Conservation (phyloP, 257 asterid species). For the Forsythia viridissima region DNA sequence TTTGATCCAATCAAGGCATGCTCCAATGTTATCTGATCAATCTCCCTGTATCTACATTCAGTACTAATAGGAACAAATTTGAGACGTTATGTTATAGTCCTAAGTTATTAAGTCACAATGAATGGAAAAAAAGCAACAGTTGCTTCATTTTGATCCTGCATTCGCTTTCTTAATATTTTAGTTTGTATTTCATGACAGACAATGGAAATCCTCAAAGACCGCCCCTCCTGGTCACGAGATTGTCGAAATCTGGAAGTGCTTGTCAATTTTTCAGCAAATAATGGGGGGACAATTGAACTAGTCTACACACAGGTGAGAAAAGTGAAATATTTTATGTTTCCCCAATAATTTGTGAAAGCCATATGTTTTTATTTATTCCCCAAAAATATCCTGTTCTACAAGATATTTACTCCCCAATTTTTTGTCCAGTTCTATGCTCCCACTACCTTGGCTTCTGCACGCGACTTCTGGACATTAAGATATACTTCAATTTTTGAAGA, state of each 20-base stretch:
- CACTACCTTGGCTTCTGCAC: constrained; percentile 49
- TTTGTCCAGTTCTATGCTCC: constrained; percentile 45
- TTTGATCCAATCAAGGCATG: constrained; percentile 47
- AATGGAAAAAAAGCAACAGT: not conserved
- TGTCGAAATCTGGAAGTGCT: constrained; percentile 39
- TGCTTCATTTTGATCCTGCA: not conserved
- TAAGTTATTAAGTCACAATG: too few species aligned
- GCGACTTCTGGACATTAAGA: constrained; percentile 59
- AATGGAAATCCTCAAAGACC: constrained; percentile 44
- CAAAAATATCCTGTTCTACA: too few species aligned
- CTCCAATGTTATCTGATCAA: not conserved
- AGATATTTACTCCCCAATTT: not conserved
- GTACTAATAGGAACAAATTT: too few species aligned
- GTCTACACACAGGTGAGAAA: constrained; percentile 40
- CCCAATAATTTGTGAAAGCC: too few species aligned
- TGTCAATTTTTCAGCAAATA: constrained; percentile 32
- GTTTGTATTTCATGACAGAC: constrained; percentile 25
- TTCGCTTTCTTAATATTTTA: not conserved
- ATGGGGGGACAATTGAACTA: constrained; percentile 5
- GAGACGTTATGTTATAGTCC: too few species aligned
- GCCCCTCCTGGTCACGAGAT: constrained; percentile 37
- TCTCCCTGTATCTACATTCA: too few species aligned
- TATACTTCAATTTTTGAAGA: constrained; percentile 41
- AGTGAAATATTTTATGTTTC: not conserved
- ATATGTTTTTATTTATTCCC: too few species aligned